phyloP scores from a whole-genome alignment of 345 rosid species.

The Aegle marmelos region DNA sequence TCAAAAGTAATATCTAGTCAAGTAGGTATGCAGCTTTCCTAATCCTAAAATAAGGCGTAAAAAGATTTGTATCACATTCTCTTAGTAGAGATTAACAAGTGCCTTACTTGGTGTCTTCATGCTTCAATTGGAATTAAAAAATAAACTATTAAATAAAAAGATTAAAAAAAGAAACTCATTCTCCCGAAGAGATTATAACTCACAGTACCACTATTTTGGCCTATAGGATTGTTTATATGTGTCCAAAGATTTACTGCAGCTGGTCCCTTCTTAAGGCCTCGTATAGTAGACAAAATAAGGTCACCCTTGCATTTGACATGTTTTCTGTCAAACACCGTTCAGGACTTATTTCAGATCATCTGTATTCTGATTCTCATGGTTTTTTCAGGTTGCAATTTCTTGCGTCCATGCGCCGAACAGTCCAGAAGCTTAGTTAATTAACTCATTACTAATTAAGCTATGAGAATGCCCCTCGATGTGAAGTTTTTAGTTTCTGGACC shows the following conservation, averaged over 20 bases:
- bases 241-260: neutral
- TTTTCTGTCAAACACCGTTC: neutral
- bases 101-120: neutral
- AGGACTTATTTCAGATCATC: neutral
- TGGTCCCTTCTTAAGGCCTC: neutral
- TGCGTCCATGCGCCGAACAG: neutral
- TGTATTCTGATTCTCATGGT: neutral
- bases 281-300: neutral
- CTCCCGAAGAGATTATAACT: no score
- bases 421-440: neutral
- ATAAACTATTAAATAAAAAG: no score
- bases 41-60: neutral
- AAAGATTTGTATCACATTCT: neutral
- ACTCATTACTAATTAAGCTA: neutral
- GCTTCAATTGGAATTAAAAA: neutral
- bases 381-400: neutral
- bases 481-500: neutral
- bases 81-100: neutral
- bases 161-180: neutral
- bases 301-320: neutral
- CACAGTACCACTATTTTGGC: no score
- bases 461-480: neutral
- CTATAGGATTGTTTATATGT: neutral
- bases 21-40: neutral
- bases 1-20: constrained; percentile 12